Evolutionary conservation across 164 flowering plant species (phyloP).

Genomic region (Magnolia changhungtana): DNA sequence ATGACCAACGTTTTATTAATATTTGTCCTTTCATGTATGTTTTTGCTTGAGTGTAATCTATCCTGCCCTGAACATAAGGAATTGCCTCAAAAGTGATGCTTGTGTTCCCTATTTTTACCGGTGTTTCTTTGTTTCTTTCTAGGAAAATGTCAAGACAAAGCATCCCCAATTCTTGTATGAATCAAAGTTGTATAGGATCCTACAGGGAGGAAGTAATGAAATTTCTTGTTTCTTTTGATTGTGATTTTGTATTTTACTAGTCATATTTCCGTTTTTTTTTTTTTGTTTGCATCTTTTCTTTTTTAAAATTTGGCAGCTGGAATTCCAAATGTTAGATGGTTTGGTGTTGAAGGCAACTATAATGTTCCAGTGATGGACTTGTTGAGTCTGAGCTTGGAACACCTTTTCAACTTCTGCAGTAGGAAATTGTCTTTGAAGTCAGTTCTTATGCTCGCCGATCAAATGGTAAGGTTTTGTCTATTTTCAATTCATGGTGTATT

Average conservation of each 20-base stretch:
- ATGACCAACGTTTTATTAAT: too few species aligned
- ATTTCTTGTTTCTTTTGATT: constrained; percentile 2
- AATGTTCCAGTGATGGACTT: constrained; percentile 90
- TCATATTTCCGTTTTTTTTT: neutral
- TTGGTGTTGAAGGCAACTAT: constrained; percentile 88
- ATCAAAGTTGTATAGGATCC: constrained; percentile 76
- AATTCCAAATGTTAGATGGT: constrained; percentile 86
- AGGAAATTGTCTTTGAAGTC: constrained; percentile 30
- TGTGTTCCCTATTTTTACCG: too few species aligned
- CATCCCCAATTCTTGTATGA: constrained; percentile 86
- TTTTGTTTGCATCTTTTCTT: neutral
- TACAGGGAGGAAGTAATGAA: constrained; percentile 90
- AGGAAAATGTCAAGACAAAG: constrained; percentile 93
- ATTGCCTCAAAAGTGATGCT: too few species aligned
- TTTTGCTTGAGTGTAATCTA: too few species aligned
- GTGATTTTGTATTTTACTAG: neutral
- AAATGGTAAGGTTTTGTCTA: too few species aligned
- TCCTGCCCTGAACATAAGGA: too few species aligned
- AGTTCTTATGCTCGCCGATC: too few species aligned
- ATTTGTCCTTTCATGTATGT: too few species aligned
- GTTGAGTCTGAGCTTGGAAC: constrained; percentile 84
- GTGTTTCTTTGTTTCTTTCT: constrained; percentile 4
- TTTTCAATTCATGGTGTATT: too few species aligned
- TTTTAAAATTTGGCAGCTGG: constrained; percentile 54
- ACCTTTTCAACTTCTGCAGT: constrained; percentile 82